Evolutionary conservation across 2,329 filamentous ascomycete species (phyloP).

Genomic region (Penicillium sp.): DNA sequence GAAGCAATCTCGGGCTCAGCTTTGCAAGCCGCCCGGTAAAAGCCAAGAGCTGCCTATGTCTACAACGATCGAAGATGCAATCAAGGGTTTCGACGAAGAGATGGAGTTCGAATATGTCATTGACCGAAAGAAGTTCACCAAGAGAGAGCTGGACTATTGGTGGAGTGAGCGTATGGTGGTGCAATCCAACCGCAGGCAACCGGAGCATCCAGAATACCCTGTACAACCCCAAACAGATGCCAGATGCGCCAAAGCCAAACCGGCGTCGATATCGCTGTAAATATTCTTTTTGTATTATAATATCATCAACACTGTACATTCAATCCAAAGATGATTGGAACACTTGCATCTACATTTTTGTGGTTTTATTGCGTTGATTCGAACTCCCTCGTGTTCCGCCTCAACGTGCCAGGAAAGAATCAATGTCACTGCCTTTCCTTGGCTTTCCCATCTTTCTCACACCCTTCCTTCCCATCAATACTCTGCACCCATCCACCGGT

Average conservation of each 20-base stretch:
- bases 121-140: constrained; percentile 3
- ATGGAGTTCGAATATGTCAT: constrained; percentile 20
- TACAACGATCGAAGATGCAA: constrained; percentile 7
- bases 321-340: not conserved
- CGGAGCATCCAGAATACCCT: constrained; percentile 13
- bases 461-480: too few relatives aligned
- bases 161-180: constrained; percentile 6
- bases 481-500: too few relatives aligned
- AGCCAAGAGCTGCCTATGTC: not conserved
- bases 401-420: too few relatives aligned
- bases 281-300: not conserved
- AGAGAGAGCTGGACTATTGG: constrained; percentile 5
- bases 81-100: constrained; percentile 22
- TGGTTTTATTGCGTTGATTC: not conserved
- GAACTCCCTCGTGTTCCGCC: not conserved
- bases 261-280: not conserved
- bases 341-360: not conserved
- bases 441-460: too few relatives aligned
- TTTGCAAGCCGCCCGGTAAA: not conserved
- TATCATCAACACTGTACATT: not conserved
- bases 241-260: not conserved
- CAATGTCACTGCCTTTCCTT: too few relatives aligned
- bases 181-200: not conserved
- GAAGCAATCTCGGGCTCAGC: not conserved
- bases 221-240: not conserved